Percentiles rank a stretch among this genome's conserved stretches.
Evolutionary conservation across 306 rosid species (phyloP).

Genomic region (Trichosanthes truncata): DNA sequence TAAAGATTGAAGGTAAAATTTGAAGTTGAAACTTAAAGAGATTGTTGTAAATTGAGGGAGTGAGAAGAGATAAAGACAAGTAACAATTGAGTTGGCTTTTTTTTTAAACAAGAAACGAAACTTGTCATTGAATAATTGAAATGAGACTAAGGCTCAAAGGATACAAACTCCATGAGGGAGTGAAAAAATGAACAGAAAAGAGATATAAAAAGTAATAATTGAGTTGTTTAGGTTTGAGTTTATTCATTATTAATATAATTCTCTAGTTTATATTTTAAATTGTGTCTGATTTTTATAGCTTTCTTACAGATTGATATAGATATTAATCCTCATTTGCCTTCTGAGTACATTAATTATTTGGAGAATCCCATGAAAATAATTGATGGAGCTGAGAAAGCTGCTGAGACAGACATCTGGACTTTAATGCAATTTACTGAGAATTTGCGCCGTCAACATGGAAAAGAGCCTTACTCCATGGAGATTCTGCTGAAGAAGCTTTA

Average conservation of each 20-base stretch:
- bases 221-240: not conserved
- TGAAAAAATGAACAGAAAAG: too few species aligned
- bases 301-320: constrained; percentile 57
- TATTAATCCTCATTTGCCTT: constrained; percentile 73
- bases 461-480: constrained; percentile 88
- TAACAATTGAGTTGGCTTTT: too few species aligned
- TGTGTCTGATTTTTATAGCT: constrained; percentile 5
- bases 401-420: constrained; percentile 75
- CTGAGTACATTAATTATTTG: constrained; percentile 80
- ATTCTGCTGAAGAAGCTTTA: constrained; percentile 70
- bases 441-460: constrained; percentile 77
- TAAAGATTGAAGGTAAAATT: not conserved
- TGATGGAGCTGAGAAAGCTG: constrained; percentile 74
- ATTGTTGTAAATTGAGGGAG: not conserved
- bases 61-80: not conserved
- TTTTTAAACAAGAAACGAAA: too few species aligned
- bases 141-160: too few species aligned
- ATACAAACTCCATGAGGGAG: too few species aligned
- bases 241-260: not conserved
- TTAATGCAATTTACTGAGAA: constrained; percentile 83
- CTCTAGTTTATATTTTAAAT: not conserved
- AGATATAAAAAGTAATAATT: not conserved
- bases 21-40: not conserved
- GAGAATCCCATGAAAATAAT: constrained; percentile 87
- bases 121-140: too few species aligned